These are phyloP conservation scores for Trichoderma sp. DNA, from an alignment of 2,329 filamentous ascomycete genomes.

Conservation along the genomic window DNA sequence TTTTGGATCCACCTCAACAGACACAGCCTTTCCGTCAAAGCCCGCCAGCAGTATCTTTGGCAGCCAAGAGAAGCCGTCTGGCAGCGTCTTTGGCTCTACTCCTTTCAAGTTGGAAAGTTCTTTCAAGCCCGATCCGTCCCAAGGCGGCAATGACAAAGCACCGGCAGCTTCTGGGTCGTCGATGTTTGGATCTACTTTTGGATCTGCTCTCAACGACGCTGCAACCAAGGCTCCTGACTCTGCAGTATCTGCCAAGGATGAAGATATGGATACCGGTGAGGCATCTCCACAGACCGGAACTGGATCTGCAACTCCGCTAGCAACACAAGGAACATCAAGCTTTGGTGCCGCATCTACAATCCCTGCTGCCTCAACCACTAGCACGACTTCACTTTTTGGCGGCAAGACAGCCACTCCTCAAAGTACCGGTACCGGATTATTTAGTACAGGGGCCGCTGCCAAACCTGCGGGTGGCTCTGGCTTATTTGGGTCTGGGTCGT, in stretches of 20 bases:
- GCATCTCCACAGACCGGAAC: slow-evolving; percentile 37
- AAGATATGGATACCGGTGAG: slow-evolving; percentile 49
- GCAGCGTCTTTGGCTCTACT: slow-evolving; percentile 45
- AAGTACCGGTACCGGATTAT: slow-evolving; percentile 26
- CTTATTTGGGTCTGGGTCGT: slow-evolving; percentile 25
- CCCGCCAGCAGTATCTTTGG: slow-evolving; percentile 26
- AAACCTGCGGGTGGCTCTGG: slow-evolving; percentile 26
- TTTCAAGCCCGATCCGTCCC: slow-evolving; percentile 63
- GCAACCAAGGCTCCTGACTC: slow-evolving; percentile 37
- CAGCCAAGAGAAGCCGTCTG: slow-evolving; percentile 55
- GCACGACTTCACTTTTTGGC: slow-evolving; percentile 28
- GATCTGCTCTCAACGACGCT: slow-evolving; percentile 53
- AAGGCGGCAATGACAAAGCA: slow-evolving; percentile 56
- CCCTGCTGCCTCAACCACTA: slow-evolving; percentile 27
- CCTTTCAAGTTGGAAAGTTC: slow-evolving; percentile 66
- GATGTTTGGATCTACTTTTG: slow-evolving; percentile 62
- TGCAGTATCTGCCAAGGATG: slow-evolving; percentile 43
- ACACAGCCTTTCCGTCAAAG: slow-evolving; percentile 49
- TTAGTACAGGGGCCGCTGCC: slow-evolving; percentile 19
- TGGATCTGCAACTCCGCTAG: slow-evolving; percentile 48
- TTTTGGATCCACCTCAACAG: slow-evolving; percentile 31
- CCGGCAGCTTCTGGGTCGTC: slow-evolving; percentile 40
- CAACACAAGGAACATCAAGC: slow-evolving; percentile 49
- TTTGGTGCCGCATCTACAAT: slow-evolving; percentile 41
- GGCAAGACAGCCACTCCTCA: slow-evolving; percentile 26